phyloP scores from a whole-genome alignment of 371 early-diverging fungal species.

The Nematocida minor region DNA sequence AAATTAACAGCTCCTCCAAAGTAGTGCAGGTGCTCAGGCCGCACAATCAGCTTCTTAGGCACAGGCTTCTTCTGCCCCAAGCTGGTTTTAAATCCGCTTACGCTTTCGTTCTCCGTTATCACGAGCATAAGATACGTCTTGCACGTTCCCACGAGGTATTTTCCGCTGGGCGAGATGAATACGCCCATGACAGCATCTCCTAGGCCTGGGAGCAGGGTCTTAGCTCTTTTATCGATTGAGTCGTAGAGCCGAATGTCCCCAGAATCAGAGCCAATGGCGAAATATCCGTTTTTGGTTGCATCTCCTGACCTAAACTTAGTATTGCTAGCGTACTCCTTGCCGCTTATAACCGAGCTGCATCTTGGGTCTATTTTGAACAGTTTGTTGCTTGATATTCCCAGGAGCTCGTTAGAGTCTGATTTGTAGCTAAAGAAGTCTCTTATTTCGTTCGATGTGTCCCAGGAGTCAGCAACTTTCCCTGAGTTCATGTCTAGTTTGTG shows the following conservation, averaged over 20 bases:
- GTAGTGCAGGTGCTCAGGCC: conserved; percentile 78
- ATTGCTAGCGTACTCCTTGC: conserved; percentile 63
- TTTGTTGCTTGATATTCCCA: conserved; percentile 73
- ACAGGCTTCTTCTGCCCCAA: conserved; percentile 67
- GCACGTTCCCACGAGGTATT: conserved; percentile 78
- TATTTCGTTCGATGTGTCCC: conserved; percentile 70
- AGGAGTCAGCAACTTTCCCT: conserved; percentile 82
- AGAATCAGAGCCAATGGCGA: conserved; percentile 75
- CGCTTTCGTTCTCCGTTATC: conserved; percentile 60
- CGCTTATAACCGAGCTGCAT: conserved; percentile 51
- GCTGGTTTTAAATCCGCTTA: conserved; percentile 55
- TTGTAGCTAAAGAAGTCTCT: conserved; percentile 71
- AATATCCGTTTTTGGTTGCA: conserved; percentile 72
- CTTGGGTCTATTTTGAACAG: conserved; percentile 84
- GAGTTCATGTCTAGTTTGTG: conserved; percentile 79
- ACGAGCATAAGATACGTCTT: conserved; percentile 75
- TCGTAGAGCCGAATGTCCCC: conserved; percentile 82
- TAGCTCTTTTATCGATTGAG: conserved; percentile 74
- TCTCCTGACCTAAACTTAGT: conserved; percentile 69
- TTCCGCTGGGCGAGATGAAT: conserved; percentile 79
- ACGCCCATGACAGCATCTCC: conserved; percentile 78
- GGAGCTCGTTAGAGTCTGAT: conserved; percentile 70
- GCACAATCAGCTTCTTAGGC: conserved; percentile 73
- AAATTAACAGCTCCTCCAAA: conserved; percentile 72
- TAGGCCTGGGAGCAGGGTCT: conserved; percentile 76